phyloP scores from a whole-genome alignment of 2,329 filamentous ascomycete species.

The Penicillium sp. region DNA sequence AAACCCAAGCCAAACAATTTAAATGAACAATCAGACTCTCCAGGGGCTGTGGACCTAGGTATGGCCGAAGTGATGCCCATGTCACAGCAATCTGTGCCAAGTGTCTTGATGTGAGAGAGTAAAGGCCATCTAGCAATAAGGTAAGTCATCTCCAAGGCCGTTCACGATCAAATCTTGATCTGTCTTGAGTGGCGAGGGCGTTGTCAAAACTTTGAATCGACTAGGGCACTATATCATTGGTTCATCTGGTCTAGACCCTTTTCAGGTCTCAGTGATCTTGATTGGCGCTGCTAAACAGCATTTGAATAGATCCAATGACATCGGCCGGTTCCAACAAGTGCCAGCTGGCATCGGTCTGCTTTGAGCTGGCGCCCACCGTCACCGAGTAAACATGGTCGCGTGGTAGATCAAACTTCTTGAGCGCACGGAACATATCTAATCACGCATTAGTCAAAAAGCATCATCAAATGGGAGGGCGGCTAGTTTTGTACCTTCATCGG shows the following conservation, averaged over 20 bases:
- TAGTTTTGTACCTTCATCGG: slow-evolving; percentile 81
- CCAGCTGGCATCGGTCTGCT: slow-evolving; percentile 87
- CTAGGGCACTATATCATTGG: neutral
- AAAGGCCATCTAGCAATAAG: too few species aligned
- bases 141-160: too few species aligned
- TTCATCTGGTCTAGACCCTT: neutral
- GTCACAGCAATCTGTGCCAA: too few species aligned
- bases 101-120: too few species aligned
- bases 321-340: slow-evolving; percentile 86
- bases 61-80: too few species aligned
- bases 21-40: too few species aligned
- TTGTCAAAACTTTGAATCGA: neutral
- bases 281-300: slow-evolving; percentile 51
- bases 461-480: neutral
- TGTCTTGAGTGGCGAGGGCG: neutral
- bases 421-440: slow-evolving; percentile 76
- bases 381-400: slow-evolving; percentile 78
- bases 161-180: too few species aligned
- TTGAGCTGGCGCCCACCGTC: slow-evolving; percentile 86
- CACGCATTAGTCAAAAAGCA: neutral
- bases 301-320: slow-evolving; percentile 67
- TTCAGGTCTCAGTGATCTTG: slow-evolving; percentile 26
- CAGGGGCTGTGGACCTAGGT: too few species aligned
- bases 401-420: slow-evolving; percentile 59
- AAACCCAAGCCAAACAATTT: too few species aligned